Conservation (phyloP, 2,329 filamentous ascomycete genomes). For the Macrophomina phaseolina region DNA sequence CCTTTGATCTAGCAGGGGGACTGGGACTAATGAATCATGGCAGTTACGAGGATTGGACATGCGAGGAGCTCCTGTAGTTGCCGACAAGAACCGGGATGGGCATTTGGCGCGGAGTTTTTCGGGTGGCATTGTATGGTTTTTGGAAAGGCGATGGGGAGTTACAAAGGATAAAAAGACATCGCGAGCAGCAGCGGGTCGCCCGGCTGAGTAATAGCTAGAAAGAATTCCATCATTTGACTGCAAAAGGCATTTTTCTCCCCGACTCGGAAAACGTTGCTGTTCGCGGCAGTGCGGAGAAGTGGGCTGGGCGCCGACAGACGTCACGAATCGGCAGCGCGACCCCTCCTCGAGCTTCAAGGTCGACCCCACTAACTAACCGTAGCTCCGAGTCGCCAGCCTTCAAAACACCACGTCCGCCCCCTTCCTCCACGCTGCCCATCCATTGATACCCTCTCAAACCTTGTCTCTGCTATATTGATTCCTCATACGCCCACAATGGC, state of each 20-base stretch:
- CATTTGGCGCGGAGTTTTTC: constrained; percentile 26
- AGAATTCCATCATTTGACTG: constrained; percentile 15
- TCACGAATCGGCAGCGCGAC: constrained; percentile 26
- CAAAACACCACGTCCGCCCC: constrained; percentile 24
- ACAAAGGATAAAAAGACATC: constrained; percentile 36
- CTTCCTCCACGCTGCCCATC: background rate
- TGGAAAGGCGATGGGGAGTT: constrained; percentile 41
- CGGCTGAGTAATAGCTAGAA: constrained; percentile 25
- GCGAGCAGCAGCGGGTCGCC: constrained; percentile 42
- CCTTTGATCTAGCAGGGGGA: background rate
- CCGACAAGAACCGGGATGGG: constrained; percentile 19
- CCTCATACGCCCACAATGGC: constrained; percentile 54
- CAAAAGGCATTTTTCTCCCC: constrained; percentile 23
- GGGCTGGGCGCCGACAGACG: constrained; percentile 24
- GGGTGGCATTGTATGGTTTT: constrained; percentile 35
- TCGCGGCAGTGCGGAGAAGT: constrained; percentile 25
- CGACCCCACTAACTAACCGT: constrained; percentile 26
- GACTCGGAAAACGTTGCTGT: constrained; percentile 26
- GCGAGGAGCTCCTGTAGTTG: constrained; percentile 78
- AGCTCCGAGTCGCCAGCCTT: constrained; percentile 23
- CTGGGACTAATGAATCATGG: constrained; percentile 9
- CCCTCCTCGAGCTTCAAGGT: constrained; percentile 20
- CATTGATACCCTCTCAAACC: constrained; percentile 10
- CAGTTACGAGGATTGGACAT: constrained; percentile 99
- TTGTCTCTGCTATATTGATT: background rate